Evolutionary conservation across 2,329 filamentous ascomycete genomes (phyloP).

Genomic region (Microsporum audouinii): DNA sequence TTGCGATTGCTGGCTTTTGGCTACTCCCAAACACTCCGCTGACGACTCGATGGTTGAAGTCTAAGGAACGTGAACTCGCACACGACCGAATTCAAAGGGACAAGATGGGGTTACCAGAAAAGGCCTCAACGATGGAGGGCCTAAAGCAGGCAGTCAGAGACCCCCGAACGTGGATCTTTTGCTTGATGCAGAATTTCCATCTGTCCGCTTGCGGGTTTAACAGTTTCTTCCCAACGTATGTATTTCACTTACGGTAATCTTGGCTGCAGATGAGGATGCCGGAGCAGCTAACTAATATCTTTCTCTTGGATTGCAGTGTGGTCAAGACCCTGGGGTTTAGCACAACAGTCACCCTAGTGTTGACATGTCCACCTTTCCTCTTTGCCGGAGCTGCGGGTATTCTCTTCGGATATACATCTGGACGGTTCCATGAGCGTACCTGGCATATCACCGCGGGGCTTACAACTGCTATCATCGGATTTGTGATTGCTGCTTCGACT

Average conservation of each 20-base stretch:
- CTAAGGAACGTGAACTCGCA: conserved; percentile 32
- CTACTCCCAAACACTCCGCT: conserved; percentile 14
- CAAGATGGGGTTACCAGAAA: conserved; percentile 39
- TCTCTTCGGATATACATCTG: conserved; percentile 41
- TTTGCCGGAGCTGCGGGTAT: conserved; percentile 40
- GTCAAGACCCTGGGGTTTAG: conserved; percentile 40
- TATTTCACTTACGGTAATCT: background rate
- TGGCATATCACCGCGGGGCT: conserved; percentile 22
- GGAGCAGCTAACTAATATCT: conserved; percentile 29
- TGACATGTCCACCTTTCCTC: conserved; percentile 43
- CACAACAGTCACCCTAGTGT: conserved; percentile 38
- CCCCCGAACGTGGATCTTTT: conserved; percentile 43
- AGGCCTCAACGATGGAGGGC: conserved; percentile 38
- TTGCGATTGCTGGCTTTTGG: conserved; percentile 14
- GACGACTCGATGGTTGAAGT: conserved; percentile 15
- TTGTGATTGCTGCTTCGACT: conserved; percentile 21
- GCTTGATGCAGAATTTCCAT: conserved; percentile 47
- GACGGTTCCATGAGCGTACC: conserved; percentile 28
- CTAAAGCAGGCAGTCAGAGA: conserved; percentile 41
- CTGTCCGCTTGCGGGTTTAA: conserved; percentile 43
- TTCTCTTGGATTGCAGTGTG: conserved; percentile 37
- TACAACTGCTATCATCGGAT: conserved; percentile 21
- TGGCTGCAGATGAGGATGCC: background rate
- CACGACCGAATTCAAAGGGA: conserved; percentile 41
- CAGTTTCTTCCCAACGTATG: conserved; percentile 30